phyloP scores from a whole-genome alignment of 148 eudicot genomes.

The Diospyros kaki region DNA sequence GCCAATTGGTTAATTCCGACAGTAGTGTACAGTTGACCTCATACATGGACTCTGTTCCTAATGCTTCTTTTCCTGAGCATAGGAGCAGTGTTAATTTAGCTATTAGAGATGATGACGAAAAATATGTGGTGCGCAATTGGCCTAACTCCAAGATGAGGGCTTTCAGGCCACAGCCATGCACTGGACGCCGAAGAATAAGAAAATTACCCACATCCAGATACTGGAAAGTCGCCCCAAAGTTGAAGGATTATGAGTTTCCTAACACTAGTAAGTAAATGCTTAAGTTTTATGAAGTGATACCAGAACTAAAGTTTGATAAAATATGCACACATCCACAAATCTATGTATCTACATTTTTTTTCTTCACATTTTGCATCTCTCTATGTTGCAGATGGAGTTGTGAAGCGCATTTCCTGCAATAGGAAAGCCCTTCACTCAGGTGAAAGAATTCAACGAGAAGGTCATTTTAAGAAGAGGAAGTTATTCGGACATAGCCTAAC shows the following conservation, averaged over 20 bases:
- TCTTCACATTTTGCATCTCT: neutral
- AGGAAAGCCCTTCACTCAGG: constrained; percentile 48
- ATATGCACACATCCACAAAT: neutral
- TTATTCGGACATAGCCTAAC: constrained; percentile 43
- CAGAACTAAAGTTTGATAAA: neutral
- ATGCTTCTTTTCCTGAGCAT: constrained; percentile 43
- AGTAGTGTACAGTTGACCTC: constrained; percentile 59
- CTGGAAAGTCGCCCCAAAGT: constrained; percentile 77
- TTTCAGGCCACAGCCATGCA: constrained; percentile 37
- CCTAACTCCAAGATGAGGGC: constrained; percentile 50
- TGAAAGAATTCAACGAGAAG: constrained; percentile 52
- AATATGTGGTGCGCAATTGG: constrained; percentile 50
- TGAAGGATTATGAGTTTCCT: constrained; percentile 53
- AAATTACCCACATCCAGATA: constrained; percentile 66
- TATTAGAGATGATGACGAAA: constrained; percentile 93
- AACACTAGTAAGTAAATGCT: constrained; percentile 43
- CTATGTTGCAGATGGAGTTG: constrained; percentile 44
- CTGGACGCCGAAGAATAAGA: constrained; percentile 52
- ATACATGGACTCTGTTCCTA: constrained; percentile 45
- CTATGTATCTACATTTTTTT: neutral
- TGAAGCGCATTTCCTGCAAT: constrained; percentile 36
- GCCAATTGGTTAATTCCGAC: constrained; percentile 34
- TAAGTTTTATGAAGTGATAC: constrained; percentile 11
- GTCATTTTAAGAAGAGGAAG: constrained; percentile 76
- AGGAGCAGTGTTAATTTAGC: constrained; percentile 64